Conservation (phyloP, 1,284 basidiomycete species). For the Cryptococcus maquisensis region DNA sequence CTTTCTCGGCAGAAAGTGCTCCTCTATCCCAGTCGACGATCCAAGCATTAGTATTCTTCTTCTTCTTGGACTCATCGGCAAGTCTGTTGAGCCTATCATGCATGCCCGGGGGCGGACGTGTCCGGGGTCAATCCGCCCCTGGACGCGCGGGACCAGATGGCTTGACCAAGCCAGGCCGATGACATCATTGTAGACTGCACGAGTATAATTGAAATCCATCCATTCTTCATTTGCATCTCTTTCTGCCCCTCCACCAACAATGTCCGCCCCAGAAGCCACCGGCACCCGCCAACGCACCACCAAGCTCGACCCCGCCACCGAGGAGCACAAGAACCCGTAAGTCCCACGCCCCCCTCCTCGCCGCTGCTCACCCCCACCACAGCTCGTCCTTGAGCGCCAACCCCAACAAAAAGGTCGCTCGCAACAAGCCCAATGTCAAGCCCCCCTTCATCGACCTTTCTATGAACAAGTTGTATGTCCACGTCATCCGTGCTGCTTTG, state of each 20-base stretch:
- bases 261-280: conserved; percentile 16
- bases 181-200: too few relatives aligned
- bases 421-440: conserved; percentile 42
- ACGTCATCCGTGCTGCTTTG: background rate
- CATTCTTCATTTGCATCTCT: background rate
- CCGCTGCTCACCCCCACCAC: background rate
- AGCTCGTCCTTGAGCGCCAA: conserved; percentile 39
- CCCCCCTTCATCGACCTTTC: conserved; percentile 44
- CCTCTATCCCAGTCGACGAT: too few relatives aligned
- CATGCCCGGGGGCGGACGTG: too few relatives aligned
- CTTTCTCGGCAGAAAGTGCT: too few relatives aligned
- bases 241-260: background rate
- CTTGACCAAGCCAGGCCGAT: too few relatives aligned
- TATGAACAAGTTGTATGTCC: conserved; percentile 46
- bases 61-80: too few relatives aligned
- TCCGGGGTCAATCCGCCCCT: too few relatives aligned
- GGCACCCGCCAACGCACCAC: conserved; percentile 17
- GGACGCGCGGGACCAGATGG: too few relatives aligned
- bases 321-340: conserved; percentile 19
- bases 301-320: conserved; percentile 7
- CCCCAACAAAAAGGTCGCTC: conserved; percentile 33
- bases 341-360: background rate
- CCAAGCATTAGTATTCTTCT: too few relatives aligned
- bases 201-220: too few relatives aligned
- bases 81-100: too few relatives aligned